Evolutionary conservation across 2,329 filamentous ascomycete genomes (phyloP).

Genomic region (Erysiphe neolycopersici): DNA sequence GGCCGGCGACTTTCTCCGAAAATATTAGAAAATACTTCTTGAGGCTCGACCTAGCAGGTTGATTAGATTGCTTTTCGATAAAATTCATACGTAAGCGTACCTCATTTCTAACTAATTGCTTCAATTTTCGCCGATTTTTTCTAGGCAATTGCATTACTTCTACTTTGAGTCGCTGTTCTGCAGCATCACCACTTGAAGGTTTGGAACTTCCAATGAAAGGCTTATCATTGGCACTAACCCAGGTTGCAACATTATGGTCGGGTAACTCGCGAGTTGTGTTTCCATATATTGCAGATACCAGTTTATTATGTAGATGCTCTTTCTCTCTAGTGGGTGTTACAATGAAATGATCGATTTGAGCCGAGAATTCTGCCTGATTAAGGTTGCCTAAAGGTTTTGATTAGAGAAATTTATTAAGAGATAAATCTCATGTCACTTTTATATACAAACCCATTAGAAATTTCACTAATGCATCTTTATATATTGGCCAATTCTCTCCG

Average conservation of each 20-base stretch:
- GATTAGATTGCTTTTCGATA: not conserved
- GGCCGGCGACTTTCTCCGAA: constrained; percentile 14
- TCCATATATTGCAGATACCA: constrained; percentile 37
- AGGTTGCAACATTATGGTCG: constrained; percentile 37
- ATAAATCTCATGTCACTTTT: not conserved
- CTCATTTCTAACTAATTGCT: constrained; percentile 23
- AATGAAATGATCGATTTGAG: constrained; percentile 32
- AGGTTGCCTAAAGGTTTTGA: constrained; percentile 23
- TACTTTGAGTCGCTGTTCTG: constrained; percentile 36
- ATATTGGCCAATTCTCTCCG: constrained; percentile 34
- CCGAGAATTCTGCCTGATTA: constrained; percentile 32
- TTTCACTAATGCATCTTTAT: constrained; percentile 34
- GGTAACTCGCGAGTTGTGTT: constrained; percentile 45
- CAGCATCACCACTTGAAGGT: constrained; percentile 35
- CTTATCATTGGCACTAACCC: constrained; percentile 48
- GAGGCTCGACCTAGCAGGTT: constrained; percentile 11
- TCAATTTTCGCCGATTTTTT: constrained; percentile 37
- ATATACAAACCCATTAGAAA: constrained; percentile 30
- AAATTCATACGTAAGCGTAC: not conserved
- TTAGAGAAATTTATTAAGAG: not conserved
- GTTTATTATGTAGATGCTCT: constrained; percentile 39
- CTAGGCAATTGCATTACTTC: constrained; percentile 46
- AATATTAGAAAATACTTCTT: constrained; percentile 11
- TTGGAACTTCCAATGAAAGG: constrained; percentile 30
- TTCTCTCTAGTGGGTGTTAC: constrained; percentile 24